Evolutionary conservation across 176 grass and related monocot genomes (phyloP).

Genomic region (Aegilops speltoides): DNA sequence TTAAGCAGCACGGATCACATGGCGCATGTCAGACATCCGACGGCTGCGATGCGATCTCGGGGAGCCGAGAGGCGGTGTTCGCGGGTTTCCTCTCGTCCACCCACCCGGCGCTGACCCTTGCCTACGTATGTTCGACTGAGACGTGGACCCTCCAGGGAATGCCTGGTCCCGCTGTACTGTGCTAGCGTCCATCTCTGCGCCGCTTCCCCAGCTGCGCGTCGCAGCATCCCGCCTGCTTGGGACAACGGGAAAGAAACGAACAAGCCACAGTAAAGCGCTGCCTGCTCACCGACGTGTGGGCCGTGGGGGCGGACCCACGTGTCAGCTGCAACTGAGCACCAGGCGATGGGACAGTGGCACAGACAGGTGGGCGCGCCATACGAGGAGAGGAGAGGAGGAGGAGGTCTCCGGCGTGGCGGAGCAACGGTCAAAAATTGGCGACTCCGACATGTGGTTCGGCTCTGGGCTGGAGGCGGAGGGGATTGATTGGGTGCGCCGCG

Average conservation of each 20-base stretch:
- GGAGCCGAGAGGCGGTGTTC: constrained; percentile 12
- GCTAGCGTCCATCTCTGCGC: background rate
- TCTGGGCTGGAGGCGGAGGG: background rate
- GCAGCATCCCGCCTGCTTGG: background rate
- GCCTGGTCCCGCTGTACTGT: background rate
- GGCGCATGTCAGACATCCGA: constrained; percentile 58
- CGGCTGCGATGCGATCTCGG: constrained; percentile 29
- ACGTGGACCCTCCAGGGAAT: background rate
- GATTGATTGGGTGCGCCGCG: background rate
- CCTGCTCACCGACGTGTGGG: background rate
- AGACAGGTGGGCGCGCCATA: background rate
- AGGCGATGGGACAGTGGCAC: background rate
- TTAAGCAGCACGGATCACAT: constrained; percentile 33
- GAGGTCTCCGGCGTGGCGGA: constrained; percentile 8
- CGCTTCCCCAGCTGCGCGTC: background rate
- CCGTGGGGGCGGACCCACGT: fast-evolving
- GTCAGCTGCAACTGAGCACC: background rate
- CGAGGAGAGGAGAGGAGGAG: background rate
- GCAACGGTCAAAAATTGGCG: constrained; percentile 65
- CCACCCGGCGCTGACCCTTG: background rate
- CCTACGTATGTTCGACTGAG: background rate
- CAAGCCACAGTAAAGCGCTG: background rate
- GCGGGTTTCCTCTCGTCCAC: background rate
- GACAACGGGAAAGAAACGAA: constrained; percentile 34
- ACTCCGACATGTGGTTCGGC: background rate